Evolutionary conservation across 2,329 filamentous ascomycete genomes (phyloP), one percentile per base, ranked within the genome.

Genomic region (Tolypocladium nubicola): DNA sequence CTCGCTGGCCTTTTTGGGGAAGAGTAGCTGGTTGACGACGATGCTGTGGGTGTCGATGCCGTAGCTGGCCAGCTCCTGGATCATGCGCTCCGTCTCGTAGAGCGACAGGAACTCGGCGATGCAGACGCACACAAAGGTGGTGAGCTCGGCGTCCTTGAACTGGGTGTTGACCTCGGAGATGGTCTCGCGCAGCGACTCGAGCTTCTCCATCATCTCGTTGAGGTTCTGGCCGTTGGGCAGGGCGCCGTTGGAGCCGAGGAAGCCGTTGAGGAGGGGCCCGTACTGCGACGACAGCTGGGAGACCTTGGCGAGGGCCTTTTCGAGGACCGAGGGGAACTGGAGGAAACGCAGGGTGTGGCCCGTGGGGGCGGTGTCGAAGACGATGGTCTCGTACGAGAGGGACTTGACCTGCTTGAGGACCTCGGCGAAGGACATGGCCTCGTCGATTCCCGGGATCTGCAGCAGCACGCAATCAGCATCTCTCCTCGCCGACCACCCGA

Each of bases 41-140:
- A 99, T 97, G 69, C 88, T 86, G 76, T 97, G 94, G 8, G 93
- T 96, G 73, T 99, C 94, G 71, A 99, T 99, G 68, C 87, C 80
- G 76, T 96, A 99, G 71, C 83, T 88, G 53, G 90, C 86, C 60
- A 99, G 80, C 78, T 99, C 94, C 79, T 99, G 94, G 67, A 99
- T 97, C 94, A 99, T 97, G 67, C 94, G 89, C 79, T 99, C 94
- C 61, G 94, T 99, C 81, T 99, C 94, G 77, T 99, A 99, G 55
- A 99, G 81, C 41, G 87, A 92, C 66, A 99, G 75, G 77, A 99
- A 99, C 75, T 99, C 94, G 56, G 94, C 90, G 71, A 99, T 99
- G 73, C 94, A 96, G 60, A 99, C 94, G 72, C 94, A 97, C 56
- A 99, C 91, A 69, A 99, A 99, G 0, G 94, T 99, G 26, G 92